Evolutionary conservation across 257 asterid genomes (phyloP).

Genomic region (Striga asiatica): DNA sequence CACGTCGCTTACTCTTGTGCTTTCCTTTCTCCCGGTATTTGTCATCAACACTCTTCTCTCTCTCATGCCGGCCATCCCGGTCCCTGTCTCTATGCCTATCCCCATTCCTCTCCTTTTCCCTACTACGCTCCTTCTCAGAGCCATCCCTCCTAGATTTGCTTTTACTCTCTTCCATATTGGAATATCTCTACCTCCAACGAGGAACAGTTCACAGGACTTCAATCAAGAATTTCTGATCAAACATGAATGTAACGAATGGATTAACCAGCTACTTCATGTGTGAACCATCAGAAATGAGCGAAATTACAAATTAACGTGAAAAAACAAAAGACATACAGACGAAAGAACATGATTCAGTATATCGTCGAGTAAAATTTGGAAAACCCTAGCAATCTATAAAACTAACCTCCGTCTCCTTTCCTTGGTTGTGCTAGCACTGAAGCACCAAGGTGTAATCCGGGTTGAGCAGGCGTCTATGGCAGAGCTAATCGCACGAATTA

Average conservation of each 20-base stretch:
- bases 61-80: conserved; percentile 25
- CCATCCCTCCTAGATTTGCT: conserved; percentile 36
- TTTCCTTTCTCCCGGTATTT: conserved; percentile 31
- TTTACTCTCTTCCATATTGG: conserved; percentile 35
- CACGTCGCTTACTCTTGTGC: conserved; percentile 43
- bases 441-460: not conserved
- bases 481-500: not conserved
- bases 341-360: not conserved
- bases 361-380: not conserved
- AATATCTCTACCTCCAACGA: not conserved
- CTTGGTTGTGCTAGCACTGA: not conserved
- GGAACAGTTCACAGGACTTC: not conserved
- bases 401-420: conserved; percentile 1
- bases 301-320: too few species aligned
- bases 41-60: conserved; percentile 32
- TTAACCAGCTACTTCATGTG: too few species aligned
- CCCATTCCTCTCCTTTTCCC: conserved; percentile 29
- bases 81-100: conserved; percentile 31
- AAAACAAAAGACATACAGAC: too few species aligned
- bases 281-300: too few species aligned
- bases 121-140: conserved; percentile 29
- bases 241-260: not conserved
- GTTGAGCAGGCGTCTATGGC: not conserved
- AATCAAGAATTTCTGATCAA: not conserved
- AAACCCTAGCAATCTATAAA: conserved; percentile 6